These are phyloP conservation scores for Pythium folliculosum DNA, from an alignment of 352 stramenopile species.

Conservation along the genomic window DNA sequence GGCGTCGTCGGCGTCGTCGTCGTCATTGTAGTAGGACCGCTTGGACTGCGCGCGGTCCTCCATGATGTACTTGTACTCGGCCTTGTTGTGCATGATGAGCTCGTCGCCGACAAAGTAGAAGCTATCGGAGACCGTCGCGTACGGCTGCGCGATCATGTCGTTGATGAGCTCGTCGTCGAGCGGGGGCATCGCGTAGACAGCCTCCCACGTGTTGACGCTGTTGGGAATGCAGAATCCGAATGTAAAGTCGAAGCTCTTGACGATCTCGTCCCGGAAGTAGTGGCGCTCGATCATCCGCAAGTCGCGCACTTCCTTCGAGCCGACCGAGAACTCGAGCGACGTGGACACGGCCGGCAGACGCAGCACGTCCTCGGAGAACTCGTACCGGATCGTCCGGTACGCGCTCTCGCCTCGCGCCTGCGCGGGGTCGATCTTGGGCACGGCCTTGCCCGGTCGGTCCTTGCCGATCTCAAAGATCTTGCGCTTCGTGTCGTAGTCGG, in stretches of 20 bases:
- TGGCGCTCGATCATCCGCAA: conserved; percentile 97
- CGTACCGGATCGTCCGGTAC: conserved; percentile 94
- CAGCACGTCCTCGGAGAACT: conserved; percentile 94
- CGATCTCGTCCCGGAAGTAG: conserved; percentile 94
- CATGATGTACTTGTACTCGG: conserved; percentile 93
- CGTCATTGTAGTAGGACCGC: conserved; percentile 88
- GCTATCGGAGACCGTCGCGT: conserved; percentile 93
- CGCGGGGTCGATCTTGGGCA: conserved; percentile 84
- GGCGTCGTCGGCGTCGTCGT: conserved; percentile 72
- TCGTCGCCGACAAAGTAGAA: conserved; percentile 97
- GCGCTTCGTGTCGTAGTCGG: conserved; percentile 94
- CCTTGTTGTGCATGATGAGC: conserved; percentile 97
- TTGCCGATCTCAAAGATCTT: conserved; percentile 94
- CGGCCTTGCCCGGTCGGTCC: conserved; percentile 60
- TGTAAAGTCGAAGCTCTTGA: conserved; percentile 96
- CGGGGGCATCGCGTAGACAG: conserved; percentile 93
- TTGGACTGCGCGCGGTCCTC: conserved; percentile 91
- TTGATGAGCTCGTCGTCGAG: conserved; percentile 93
- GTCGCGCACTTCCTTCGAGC: conserved; percentile 85
- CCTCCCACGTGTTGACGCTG: conserved; percentile 96
- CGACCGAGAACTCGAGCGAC: conserved; percentile 93
- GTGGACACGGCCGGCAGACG: conserved; percentile 89
- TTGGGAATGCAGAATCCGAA: conserved; percentile 97
- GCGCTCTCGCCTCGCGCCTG: conserved; percentile 87
- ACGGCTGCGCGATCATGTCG: conserved; percentile 94